Percentiles rank a stretch among this genome's conserved stretches.
Conservation (phyloP, 2,329 filamentous ascomycete species). For the Pseudogymnoascus sp. region DNA sequence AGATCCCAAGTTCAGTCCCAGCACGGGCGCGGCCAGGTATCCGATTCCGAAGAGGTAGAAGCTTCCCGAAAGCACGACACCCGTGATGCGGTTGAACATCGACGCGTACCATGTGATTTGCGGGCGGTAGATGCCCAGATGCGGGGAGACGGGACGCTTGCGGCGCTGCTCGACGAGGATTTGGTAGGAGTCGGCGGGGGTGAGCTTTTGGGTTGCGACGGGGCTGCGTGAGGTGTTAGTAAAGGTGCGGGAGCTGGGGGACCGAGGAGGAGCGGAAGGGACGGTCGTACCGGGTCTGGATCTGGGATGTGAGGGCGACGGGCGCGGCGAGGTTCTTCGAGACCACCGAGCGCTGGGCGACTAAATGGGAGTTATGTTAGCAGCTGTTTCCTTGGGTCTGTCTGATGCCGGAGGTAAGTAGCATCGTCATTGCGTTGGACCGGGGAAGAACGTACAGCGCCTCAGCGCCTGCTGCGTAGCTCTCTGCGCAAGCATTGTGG, state of each 20-base stretch:
- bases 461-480: conserved; percentile 36
- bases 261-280: not conserved
- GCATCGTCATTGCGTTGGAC: not conserved
- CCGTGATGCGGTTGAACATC: conserved; percentile 56
- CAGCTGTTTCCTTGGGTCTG: conserved; percentile 10
- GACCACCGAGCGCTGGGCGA: conserved; percentile 34
- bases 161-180: conserved; percentile 63
- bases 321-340: conserved; percentile 34
- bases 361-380: conserved; percentile 21
- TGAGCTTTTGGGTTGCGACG: conserved; percentile 39
- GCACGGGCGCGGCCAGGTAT: conserved; percentile 55
- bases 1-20: conserved; percentile 61
- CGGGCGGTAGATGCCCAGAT: conserved; percentile 61
- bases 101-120: conserved; percentile 63
- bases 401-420: conserved; percentile 10
- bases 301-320: conserved; percentile 33
- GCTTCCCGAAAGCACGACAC: conserved; percentile 47
- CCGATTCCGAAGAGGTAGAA: conserved; percentile 60
- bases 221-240: conserved; percentile 30
- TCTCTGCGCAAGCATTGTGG: conserved; percentile 37
- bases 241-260: not conserved
- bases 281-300: conserved; percentile 39
- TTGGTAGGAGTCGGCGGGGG: conserved; percentile 35
- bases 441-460: conserved; percentile 27
- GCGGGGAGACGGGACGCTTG: conserved; percentile 58